Percentiles rank a stretch among this genome's conserved stretches.
phyloP scores from a whole-genome alignment of 192 early-diverging fungal species.

The Coemansia sp. region DNA sequence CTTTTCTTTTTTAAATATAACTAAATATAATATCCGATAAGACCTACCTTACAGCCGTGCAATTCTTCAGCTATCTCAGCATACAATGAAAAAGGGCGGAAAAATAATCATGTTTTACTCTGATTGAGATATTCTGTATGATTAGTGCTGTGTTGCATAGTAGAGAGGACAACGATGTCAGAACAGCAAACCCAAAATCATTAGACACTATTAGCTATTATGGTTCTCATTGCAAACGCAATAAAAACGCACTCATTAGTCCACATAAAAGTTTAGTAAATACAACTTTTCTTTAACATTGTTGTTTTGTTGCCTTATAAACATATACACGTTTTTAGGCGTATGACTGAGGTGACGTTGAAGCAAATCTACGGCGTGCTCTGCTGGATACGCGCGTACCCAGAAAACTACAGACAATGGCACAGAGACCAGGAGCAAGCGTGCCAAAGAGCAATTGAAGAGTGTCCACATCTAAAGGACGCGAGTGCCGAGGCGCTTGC shows the following conservation, averaged over 20 bases:
- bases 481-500: constrained; percentile 10
- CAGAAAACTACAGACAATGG: constrained; percentile 29
- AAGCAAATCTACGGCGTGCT: constrained; percentile 42
- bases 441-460: constrained; percentile 15
- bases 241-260: not conserved
- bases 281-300: no score
- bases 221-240: not conserved
- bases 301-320: no score
- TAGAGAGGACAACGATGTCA: no score
- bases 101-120: no score
- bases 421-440: constrained; percentile 13
- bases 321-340: no score
- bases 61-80: not conserved
- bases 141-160: no score
- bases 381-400: constrained; percentile 33
- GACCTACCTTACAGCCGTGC: no score
- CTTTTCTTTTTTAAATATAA: not conserved
- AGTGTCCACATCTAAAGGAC: constrained; percentile 30
- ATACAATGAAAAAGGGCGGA: no score
- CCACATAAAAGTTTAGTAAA: no score
- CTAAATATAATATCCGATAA: no score
- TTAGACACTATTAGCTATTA: not conserved
- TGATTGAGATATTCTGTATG: no score
- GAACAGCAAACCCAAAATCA: no score
- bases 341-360: not conserved